Percentiles rank a stretch among this genome's conserved stretches.
These are phyloP conservation scores for Russula compacta DNA, from an alignment of 768 basidiomycete species.

Conservation along the genomic window DNA sequence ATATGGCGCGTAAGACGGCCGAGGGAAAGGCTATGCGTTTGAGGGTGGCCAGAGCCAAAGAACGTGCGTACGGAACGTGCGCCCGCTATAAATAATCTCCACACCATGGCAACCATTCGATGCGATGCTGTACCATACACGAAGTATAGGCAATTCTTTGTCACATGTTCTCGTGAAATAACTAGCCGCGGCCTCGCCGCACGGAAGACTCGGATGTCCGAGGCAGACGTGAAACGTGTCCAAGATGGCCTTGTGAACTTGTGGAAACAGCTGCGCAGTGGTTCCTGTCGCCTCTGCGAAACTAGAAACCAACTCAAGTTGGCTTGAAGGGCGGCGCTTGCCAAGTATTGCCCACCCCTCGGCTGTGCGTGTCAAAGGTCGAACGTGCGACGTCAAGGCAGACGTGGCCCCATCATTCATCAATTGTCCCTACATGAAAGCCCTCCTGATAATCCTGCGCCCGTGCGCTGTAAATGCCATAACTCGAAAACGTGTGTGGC, in stretches of 20 bases:
- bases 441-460: not conserved
- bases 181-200: not conserved
- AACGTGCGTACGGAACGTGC: not conserved
- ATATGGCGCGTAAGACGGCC: not conserved
- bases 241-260: not conserved
- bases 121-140: too few species aligned
- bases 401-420: not conserved
- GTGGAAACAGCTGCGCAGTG: not conserved
- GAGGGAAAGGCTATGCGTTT: not conserved
- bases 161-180: not conserved
- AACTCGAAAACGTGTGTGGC: not conserved
- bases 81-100: not conserved
- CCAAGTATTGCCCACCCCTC: not conserved
- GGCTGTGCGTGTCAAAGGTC: not conserved
- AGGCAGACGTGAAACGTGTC: not conserved
- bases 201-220: not conserved
- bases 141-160: not conserved
- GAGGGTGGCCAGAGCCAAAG: not conserved
- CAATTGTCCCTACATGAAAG: not conserved
- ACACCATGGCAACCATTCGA: too few species aligned
- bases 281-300: not conserved
- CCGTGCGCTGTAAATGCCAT: not conserved
- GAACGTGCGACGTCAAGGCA: conserved; percentile 4
- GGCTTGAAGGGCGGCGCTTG: not conserved
- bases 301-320: not conserved